phyloP scores from a whole-genome alignment of 768 basidiomycete species.

The Naematelia aurantialba region DNA sequence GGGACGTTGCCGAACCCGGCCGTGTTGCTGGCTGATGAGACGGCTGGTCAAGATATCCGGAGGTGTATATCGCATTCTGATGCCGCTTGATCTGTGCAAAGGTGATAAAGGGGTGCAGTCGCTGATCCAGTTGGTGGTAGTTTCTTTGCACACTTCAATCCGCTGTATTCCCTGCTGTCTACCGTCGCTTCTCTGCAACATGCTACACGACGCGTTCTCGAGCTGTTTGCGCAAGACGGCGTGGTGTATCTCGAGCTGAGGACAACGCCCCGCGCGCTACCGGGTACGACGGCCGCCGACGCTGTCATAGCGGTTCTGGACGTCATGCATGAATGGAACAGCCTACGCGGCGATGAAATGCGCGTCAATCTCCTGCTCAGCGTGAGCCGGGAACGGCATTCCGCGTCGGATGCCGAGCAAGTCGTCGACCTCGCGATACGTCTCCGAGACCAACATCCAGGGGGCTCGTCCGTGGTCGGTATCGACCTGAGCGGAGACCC shows the following conservation, averaged over 20 bases:
- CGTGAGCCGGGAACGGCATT: constrained; percentile 19
- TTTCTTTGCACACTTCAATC: constrained; percentile 28
- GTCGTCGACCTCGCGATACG: constrained; percentile 15
- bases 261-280: constrained; percentile 21
- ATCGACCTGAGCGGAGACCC: constrained; percentile 22
- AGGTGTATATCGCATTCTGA: constrained; percentile 1
- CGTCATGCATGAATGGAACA: constrained; percentile 22
- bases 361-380: constrained; percentile 13
- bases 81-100: background rate
- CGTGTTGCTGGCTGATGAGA: constrained; percentile 1
- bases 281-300: constrained; percentile 4
- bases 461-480: constrained; percentile 21
- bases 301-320: constrained; percentile 9
- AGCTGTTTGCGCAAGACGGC: constrained; percentile 16
- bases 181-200: constrained; percentile 6
- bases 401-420: constrained; percentile 1
- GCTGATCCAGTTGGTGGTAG: background rate
- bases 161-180: constrained; percentile 19
- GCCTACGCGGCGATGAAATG: constrained; percentile 3
- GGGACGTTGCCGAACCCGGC: constrained; percentile 2
- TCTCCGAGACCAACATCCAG: constrained; percentile 9
- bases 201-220: constrained; percentile 21
- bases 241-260: constrained; percentile 29
- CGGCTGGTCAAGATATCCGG: constrained; percentile 14
- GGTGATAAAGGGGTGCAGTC: background rate